phyloP scores from a whole-genome alignment of 2,329 filamentous ascomycete species.

The Coniochaeta sp. region DNA sequence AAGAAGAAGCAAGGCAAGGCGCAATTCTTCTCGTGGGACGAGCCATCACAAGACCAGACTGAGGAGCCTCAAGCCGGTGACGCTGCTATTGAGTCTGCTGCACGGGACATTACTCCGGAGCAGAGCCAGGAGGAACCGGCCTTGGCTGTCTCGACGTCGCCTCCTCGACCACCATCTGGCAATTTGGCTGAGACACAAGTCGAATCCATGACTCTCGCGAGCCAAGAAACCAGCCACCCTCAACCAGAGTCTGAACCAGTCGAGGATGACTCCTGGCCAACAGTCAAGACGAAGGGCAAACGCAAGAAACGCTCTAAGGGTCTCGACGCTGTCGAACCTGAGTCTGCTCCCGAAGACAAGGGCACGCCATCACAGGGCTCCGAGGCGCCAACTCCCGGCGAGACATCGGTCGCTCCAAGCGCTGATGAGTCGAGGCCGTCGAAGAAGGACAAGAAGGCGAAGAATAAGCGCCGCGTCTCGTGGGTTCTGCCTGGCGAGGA shows the following conservation, averaged over 20 bases:
- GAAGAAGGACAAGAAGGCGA: slow-evolving; percentile 22
- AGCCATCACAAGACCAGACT: not conserved
- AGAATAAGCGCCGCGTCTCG: not conserved
- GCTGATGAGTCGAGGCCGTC: slow-evolving; percentile 15
- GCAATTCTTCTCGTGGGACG: not conserved
- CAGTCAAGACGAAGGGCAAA: slow-evolving; percentile 24
- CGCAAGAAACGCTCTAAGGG: not conserved
- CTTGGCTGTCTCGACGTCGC: not conserved
- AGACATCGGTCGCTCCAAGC: not conserved
- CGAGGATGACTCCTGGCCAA: slow-evolving; percentile 5
- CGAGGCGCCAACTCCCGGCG: not conserved
- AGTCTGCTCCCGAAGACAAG: not conserved
- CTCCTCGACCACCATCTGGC: not conserved
- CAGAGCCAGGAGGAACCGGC: not conserved
- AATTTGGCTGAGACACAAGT: not conserved
- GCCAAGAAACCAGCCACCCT: not conserved
- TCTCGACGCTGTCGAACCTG: not conserved
- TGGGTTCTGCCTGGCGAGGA: not conserved
- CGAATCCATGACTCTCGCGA: not conserved
- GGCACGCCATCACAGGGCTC: not conserved
- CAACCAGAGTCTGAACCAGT: not conserved
- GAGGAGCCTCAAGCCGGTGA: not conserved
- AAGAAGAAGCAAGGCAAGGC: slow-evolving; percentile 26
- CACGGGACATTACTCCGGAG: not conserved
- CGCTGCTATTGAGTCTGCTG: not conserved